Percentiles rank a stretch among this genome's conserved stretches.
Evolutionary conservation across 352 stramenopile species (phyloP).

Genomic region (Phytopythium mirpurense): DNA sequence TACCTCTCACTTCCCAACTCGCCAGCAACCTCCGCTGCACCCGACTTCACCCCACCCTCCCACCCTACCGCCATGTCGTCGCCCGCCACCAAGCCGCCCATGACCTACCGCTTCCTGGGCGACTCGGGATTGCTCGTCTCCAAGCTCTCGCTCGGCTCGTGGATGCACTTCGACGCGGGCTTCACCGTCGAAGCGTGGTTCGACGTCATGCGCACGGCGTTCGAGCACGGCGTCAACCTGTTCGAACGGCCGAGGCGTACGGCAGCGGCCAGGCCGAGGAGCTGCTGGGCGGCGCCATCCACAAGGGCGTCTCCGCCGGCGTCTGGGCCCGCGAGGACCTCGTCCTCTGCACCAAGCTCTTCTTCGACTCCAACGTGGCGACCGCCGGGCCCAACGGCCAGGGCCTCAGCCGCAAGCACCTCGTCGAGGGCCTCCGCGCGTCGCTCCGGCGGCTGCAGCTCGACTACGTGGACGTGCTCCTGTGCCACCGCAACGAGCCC

Average conservation of each 20-base stretch:
- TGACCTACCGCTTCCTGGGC: conserved; percentile 14
- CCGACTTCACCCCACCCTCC: too few relatives aligned
- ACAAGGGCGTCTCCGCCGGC: conserved; percentile 20
- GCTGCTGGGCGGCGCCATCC: conserved; percentile 35
- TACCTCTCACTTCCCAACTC: too few relatives aligned
- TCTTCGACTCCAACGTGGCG: conserved; percentile 16
- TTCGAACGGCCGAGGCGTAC: conserved; percentile 52
- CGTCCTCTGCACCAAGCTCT: conserved; percentile 49
- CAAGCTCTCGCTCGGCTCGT: conserved; percentile 17
- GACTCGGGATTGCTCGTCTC: conserved; percentile 16
- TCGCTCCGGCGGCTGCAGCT: conserved; percentile 18
- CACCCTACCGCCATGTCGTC: not conserved
- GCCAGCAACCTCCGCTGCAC: too few relatives aligned
- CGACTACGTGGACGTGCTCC: conserved; percentile 29
- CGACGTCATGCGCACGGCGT: conserved; percentile 27
- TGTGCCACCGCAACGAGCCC: conserved; percentile 22
- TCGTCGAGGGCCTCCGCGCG: conserved; percentile 17
- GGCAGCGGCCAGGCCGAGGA: conserved; percentile 23
- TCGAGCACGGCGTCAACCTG: conserved; percentile 45
- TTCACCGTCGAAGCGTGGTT: conserved; percentile 24
- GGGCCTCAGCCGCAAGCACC: conserved; percentile 27
- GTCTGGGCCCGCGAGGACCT: conserved; percentile 34
- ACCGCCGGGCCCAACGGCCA: conserved; percentile 11
- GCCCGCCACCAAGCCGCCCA: not conserved
- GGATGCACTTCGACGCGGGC: conserved; percentile 27